Evolutionary conservation across 164 flowering plant species (phyloP), one percentile per base, ranked within the genome.

Genomic region (Hamamelis virginiana): DNA sequence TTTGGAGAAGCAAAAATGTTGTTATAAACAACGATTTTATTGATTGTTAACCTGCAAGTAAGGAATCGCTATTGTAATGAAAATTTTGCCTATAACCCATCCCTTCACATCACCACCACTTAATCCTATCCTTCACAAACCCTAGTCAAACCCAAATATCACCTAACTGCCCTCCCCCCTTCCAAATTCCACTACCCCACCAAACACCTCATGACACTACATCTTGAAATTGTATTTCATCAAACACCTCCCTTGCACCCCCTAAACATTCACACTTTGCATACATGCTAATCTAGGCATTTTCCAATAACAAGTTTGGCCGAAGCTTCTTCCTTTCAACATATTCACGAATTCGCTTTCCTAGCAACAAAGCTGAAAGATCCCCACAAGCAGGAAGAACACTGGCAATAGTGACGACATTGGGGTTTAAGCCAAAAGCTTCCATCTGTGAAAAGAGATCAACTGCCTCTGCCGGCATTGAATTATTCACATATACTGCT

Each of bases 31-130:
- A n/a, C n/a, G n/a, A n/a, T n/a, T n/a, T n/a, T n/a, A n/a, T n/a
- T n/a, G n/a, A n/a, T n/a, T n/a, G n/a, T n/a, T n/a, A n/a, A n/a
- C n/a, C n/a, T n/a, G n/a, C n/a, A n/a, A n/a, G n/a, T n/a, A n/a
- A n/a, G n/a, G n/a, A n/a, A n/a, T n/a, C n/a, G n/a, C n/a, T n/a
- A n/a, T n/a, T n/a, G n/a, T n/a, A n/a, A n/a, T n/a, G n/a, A n/a
- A n/a, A n/a, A n/a, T n/a, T 77, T 86, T 83, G 62, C 64, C 69
- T 52, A 69, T 79, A 57, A 80, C 86, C 88, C 82, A 84, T 70
- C 65, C 81, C 61, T 88, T 79, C 48, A 78, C 77, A 51, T 75
- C 73, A 44, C 69, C 87, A 60, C 77, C 77, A 59, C 72, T 78
- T 21, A 76, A 76, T 69, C 87, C 90, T 91, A 87, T 89, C 66